phyloP scores from a whole-genome alignment of 148 eudicot species.

The Chenopodium quinoa region DNA sequence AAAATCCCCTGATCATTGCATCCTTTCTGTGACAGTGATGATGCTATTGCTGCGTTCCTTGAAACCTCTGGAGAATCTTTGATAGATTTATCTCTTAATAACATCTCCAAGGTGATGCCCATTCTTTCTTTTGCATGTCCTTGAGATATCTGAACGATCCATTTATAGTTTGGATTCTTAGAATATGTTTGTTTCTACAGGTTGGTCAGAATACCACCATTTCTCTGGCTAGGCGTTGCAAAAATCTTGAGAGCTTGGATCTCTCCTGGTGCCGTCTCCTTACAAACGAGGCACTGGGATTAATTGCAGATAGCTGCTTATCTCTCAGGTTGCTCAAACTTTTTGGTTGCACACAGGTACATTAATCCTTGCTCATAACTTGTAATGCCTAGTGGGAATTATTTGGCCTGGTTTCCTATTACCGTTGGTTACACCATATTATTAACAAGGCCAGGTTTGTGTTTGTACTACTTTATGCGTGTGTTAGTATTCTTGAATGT shows the following conservation, averaged over 20 bases:
- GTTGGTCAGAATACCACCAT: conserved; percentile 63
- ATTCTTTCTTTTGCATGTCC: background rate
- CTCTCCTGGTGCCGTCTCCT: conserved; percentile 89
- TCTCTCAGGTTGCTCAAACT: conserved; percentile 68
- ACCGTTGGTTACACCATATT: background rate
- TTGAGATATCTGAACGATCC: background rate
- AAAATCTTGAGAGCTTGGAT: conserved; percentile 61
- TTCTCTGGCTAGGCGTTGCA: conserved; percentile 64
- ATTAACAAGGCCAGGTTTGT: background rate
- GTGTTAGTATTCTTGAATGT: background rate
- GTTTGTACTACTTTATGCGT: background rate
- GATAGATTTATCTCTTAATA: conserved; percentile 63
- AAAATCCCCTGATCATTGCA: background rate
- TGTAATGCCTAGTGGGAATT: background rate
- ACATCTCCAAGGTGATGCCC: conserved; percentile 47
- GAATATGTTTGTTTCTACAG: conserved; percentile 34
- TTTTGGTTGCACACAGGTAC: conserved; percentile 92
- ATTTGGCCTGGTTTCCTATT: background rate
- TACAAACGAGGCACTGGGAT: conserved; percentile 69
- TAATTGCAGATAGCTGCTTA: conserved; percentile 76
- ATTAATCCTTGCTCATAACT: background rate
- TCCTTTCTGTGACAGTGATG: conserved; percentile 59
- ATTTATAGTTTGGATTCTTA: background rate
- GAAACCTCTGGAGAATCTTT: conserved; percentile 65
- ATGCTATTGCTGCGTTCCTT: conserved; percentile 89